Percentiles rank a stretch among this genome's conserved stretches.
Conservation (phyloP, 305 asterid genomes). For the Fraxinus nigra region DNA sequence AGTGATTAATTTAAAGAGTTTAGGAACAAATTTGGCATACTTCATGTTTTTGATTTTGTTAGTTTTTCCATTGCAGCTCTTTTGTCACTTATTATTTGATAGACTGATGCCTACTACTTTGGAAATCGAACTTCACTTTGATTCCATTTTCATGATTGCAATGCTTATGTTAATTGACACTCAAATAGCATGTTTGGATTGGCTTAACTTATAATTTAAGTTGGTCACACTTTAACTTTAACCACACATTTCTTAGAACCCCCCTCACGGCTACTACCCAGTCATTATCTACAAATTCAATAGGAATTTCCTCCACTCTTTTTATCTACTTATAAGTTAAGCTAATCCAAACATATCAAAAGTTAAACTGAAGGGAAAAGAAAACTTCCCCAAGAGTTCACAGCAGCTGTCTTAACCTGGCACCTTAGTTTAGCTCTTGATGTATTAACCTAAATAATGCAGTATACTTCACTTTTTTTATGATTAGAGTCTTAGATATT, state of each 20-base stretch:
- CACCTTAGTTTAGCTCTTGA: not conserved
- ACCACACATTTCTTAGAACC: not conserved
- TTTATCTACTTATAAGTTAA: not conserved
- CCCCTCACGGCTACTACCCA: not conserved
- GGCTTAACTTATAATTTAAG: not conserved
- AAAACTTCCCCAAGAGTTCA: not conserved
- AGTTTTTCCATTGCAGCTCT: not conserved
- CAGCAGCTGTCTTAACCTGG: not conserved
- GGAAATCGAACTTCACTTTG: not conserved
- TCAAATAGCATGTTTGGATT: not conserved
- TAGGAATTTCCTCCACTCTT: not conserved
- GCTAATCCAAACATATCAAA: not conserved
- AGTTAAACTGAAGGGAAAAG: not conserved
- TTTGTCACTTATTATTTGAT: not conserved
- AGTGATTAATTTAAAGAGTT: not conserved
- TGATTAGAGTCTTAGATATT: not conserved
- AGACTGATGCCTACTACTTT: not conserved
- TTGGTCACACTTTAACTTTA: not conserved
- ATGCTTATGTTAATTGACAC: not conserved
- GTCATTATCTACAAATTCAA: not conserved
- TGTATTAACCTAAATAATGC: not conserved
- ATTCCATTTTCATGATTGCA: not conserved
- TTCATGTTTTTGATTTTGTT: not conserved
- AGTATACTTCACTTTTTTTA: not conserved
- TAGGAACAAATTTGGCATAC: not conserved